Evolutionary conservation across 768 basidiomycete species (phyloP).

Genomic region (Tricholoma saponaceum): DNA sequence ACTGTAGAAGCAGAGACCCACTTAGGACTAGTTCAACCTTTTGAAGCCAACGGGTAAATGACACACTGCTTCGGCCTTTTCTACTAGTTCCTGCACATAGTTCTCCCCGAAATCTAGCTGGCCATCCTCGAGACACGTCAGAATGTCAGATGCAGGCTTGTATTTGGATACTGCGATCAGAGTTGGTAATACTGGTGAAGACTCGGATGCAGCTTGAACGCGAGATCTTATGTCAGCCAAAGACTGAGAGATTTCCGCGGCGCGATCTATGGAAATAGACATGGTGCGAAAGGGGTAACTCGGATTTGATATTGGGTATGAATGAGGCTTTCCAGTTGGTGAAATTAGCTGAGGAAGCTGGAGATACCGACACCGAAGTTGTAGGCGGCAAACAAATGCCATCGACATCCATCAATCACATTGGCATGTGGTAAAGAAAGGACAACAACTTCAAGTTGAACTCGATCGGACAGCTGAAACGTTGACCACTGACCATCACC

Average conservation of each 20-base stretch:
- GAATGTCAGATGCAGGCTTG: slow-evolving; percentile 85
- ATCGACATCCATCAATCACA: no score
- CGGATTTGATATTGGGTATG: slow-evolving; percentile 1
- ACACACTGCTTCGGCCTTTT: slow-evolving; percentile 70
- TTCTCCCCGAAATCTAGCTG: slow-evolving; percentile 97
- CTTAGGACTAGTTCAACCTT: not conserved
- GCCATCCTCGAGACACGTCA: slow-evolving; percentile 74
- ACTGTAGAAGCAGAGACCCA: slow-evolving; percentile 36
- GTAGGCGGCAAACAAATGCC: no score
- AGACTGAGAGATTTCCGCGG: slow-evolving; percentile 47
- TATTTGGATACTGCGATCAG: slow-evolving; percentile 92
- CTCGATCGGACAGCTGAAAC: no score
- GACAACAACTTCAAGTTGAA: no score
- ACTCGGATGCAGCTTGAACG: slow-evolving; percentile 31
- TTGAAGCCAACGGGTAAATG: not conserved
- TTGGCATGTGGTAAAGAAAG: no score
- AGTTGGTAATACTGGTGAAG: slow-evolving; percentile 21
- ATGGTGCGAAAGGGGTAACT: slow-evolving; percentile 9
- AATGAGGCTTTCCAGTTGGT: not conserved
- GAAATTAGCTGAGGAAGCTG: not conserved
- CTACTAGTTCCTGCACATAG: slow-evolving; percentile 89
- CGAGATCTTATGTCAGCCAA: slow-evolving; percentile 50
- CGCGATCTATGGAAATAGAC: slow-evolving; percentile 37
- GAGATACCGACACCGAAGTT: not conserved
- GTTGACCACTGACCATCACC: no score